Base-by-base conservation (phyloP, 768 basidiomycete genomes). In the Hortiboletus campestris region DNA sequence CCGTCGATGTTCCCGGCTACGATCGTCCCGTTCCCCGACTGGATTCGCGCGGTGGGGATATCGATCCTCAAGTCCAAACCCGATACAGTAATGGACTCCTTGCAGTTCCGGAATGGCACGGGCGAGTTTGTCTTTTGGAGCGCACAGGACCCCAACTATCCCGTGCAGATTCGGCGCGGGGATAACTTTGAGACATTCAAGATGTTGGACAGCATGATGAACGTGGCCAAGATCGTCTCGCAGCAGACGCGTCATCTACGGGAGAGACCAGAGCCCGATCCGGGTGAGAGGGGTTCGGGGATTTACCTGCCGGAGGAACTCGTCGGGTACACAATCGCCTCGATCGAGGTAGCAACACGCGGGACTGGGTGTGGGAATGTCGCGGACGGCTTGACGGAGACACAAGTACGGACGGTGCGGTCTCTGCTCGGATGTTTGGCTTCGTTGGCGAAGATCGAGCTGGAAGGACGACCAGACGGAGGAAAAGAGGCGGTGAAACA, bases 301-400 rank as follows among this genome's bases (percentile, higher is more conserved):
- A 82, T 95, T 45, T 98, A 97, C 66, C 77, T 99, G 2, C 94
- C 97, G 0, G 91, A 96, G 61, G 94, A 98, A 60, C 75, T 98
- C 16, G 76, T 96, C 36, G 90, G 89, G 4, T 98, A 96, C 70
- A 95, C 95, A 4, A 80, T 98, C 36, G 77, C 88, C 2, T 77
- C 84, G 7, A 80, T 94, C 51, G 97, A 98, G 72, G 81, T 90
- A 16, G 80, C 89, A 0, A 84, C 88, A 55, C 81, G 97, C 25
- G 94, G 94, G 3, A 69, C 79, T 19, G 80, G 80, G 5, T 75
- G 73, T 11, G 78, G 74, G 35, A 77, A 81, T 58, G 75, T 91
- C 54, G 87, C 85, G 3, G 92, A 96, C 62, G 43, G 56, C 1
- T 48, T 72, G 43, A 84, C 90, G 8, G 94, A 96, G 44, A 76